Evolutionary conservation across 495 filamentous ascomycete species (phyloP), one percentile per base, ranked within the genome.

Genomic region (Oidiodendron maius): DNA sequence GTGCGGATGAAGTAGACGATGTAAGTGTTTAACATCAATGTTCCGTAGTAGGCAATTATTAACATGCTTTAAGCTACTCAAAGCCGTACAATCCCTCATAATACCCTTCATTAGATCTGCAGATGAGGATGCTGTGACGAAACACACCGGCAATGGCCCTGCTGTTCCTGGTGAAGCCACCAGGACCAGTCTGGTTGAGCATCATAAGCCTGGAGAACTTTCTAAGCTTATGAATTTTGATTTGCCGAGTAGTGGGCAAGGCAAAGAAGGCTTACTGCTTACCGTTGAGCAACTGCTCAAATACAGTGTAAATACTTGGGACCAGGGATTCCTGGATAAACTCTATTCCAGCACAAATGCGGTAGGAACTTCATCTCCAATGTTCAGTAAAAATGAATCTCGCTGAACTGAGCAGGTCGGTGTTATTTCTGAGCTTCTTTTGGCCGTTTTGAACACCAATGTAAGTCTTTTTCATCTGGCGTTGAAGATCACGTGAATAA

Each of bases 241-340:
- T 8, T 66, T 96, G 5, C 88, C 89, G 1, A 66, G 75, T 37
- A 59, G 68, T 28, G 86, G 84, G 9, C 67, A 69, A 28, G 87
- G 85, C 2, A 82, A 84, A 57, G 78, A 85, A 12, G 89, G 89
- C 0, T 61, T 96, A 42, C 64, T 91, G 17, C 62, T 77, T 18
- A 66, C 77, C 2, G 71, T 91, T 22, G 66, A 78, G 51, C 75
- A 80, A 55, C 70, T 94, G 25, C 71, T 96, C 44, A 71, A 76
- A 44, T 87, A 93, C 69, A 86, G 81, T 40, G 91, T 96, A 57
- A 97, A 97, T 65, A 96, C 91, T 25, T 97, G 91, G 91, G 84
- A 91, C 63, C 88, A 91, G 60, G 93, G 91, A 6, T 96, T 98
- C 67, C 65, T 96, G 62, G 88, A 95, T 65, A 95, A 95, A 70